Conservation (phyloP, 257 asterid genomes). For the Capsicum pubescens region DNA sequence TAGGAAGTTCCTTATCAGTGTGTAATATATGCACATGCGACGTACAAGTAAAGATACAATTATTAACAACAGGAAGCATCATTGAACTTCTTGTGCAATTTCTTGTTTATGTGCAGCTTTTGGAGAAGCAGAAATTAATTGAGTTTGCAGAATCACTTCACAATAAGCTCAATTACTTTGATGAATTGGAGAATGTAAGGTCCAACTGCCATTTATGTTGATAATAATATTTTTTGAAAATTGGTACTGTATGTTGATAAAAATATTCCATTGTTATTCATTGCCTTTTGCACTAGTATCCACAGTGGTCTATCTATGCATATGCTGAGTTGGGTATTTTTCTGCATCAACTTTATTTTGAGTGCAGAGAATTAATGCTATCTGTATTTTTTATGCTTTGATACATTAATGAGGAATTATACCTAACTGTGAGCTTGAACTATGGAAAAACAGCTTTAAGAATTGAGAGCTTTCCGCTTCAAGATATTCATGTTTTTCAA, state of each 20-base stretch:
- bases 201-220: slow-evolving; percentile 45
- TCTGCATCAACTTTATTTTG: slow-evolving; percentile 19
- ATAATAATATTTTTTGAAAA: not conserved
- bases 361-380: not conserved
- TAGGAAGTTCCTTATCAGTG: not conserved
- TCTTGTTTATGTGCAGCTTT: slow-evolving; percentile 64
- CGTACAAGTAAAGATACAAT: not conserved
- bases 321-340: not conserved
- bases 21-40: not conserved
- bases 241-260: slow-evolving; percentile 17
- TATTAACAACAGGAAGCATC: not conserved
- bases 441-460: slow-evolving; percentile 19
- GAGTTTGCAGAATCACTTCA: slow-evolving; percentile 98
- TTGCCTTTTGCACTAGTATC: slow-evolving; percentile 8
- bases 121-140: slow-evolving; percentile 92
- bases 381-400: slow-evolving; percentile 5
- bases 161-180: slow-evolving; percentile 92
- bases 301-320: slow-evolving; percentile 21
- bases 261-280: slow-evolving; percentile 21
- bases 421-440: slow-evolving; percentile 8
- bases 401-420: slow-evolving; percentile 12
- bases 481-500: slow-evolving; percentile 10
- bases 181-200: slow-evolving; percentile 99
- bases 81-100: slow-evolving; percentile 26
- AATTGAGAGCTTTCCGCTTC: not conserved